Conservation (phyloP, 768 basidiomycete species). For the Rhodotorula babjevae region DNA sequence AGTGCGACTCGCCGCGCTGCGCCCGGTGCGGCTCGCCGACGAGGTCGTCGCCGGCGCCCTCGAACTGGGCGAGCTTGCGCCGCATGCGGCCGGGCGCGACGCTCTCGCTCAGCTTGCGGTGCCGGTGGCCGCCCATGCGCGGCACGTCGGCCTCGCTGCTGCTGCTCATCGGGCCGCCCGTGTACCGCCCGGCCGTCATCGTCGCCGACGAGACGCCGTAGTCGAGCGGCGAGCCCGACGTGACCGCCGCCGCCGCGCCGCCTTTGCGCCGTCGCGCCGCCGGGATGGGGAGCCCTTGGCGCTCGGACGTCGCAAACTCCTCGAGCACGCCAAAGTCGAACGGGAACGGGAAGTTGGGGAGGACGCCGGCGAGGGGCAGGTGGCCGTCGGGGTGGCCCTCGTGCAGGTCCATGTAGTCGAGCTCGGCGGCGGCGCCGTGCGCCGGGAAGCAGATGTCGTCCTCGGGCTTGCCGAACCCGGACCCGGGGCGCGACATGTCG, state of each 20-base stretch:
- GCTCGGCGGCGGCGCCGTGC: conserved; percentile 32
- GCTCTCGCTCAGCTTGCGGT: conserved; percentile 82
- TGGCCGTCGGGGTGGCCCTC: conserved; percentile 15
- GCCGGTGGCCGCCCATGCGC: conserved; percentile 53
- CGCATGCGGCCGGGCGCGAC: conserved; percentile 55
- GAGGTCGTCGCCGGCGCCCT: conserved; percentile 52
- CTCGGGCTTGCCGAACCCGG: conserved; percentile 36
- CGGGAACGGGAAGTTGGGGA: conserved; percentile 51
- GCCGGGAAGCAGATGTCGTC: conserved; percentile 44
- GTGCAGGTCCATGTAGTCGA: conserved; percentile 29
- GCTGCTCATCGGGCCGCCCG: conserved; percentile 21
- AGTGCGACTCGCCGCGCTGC: neutral
- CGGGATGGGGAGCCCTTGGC: conserved; percentile 57
- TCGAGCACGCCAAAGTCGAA: conserved; percentile 78
- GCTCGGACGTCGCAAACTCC: conserved; percentile 67
- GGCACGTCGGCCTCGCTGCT: conserved; percentile 41
- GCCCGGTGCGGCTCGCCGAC: conserved; percentile 42
- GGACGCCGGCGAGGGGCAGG: conserved; percentile 38
- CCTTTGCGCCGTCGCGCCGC: conserved; percentile 8
- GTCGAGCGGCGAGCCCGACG: neutral
- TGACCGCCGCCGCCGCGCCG: neutral
- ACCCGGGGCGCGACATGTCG: conserved; percentile 39
- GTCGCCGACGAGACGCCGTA: conserved; percentile 26
- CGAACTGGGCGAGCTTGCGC: conserved; percentile 89
- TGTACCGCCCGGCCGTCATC: neutral